Evolutionary conservation across 306 rosid species (phyloP).

Genomic region (Vigna trinervia): DNA sequence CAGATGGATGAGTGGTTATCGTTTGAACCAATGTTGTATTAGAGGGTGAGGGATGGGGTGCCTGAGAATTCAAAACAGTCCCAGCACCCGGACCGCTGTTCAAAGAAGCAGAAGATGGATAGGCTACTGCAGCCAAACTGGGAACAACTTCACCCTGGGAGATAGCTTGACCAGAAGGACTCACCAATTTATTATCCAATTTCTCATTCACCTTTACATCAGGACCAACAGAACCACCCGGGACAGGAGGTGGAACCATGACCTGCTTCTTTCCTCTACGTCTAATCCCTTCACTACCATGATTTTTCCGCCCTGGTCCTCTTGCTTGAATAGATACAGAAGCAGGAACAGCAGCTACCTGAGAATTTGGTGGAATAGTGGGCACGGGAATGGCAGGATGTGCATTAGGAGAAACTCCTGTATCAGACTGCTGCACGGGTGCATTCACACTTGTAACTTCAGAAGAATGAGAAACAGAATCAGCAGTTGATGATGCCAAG

Average conservation of each 20-base stretch:
- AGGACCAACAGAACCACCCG: conserved; percentile 56
- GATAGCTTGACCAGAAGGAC: conserved; percentile 56
- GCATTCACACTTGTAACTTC: conserved; percentile 49
- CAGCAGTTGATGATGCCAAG: conserved; percentile 52
- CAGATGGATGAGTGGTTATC: conserved; percentile 54
- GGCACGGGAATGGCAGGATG: conserved; percentile 51
- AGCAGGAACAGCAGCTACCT: conserved; percentile 47
- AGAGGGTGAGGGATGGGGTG: conserved; percentile 54
- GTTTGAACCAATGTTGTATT: conserved; percentile 55
- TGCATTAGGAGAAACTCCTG: conserved; percentile 52
- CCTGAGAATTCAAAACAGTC: conserved; percentile 56
- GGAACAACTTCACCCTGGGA: conserved; percentile 51
- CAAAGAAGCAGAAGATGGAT: conserved; percentile 58
- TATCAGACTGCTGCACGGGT: conserved; percentile 45
- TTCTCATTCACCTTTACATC: conserved; percentile 63
- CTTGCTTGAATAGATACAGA: conserved; percentile 61
- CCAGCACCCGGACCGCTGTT: conserved; percentile 52
- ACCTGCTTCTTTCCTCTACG: conserved; percentile 87
- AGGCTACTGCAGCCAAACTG: conserved; percentile 48
- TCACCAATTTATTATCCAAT: conserved; percentile 53
- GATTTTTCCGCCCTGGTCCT: conserved; percentile 76
- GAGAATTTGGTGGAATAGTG: conserved; percentile 51
- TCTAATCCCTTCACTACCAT: conserved; percentile 62
- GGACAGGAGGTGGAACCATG: conserved; percentile 49
- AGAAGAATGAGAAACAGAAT: conserved; percentile 50